phyloP scores from a whole-genome alignment of 1,284 basidiomycete genomes.

The Apiotrichum laibachii region DNA sequence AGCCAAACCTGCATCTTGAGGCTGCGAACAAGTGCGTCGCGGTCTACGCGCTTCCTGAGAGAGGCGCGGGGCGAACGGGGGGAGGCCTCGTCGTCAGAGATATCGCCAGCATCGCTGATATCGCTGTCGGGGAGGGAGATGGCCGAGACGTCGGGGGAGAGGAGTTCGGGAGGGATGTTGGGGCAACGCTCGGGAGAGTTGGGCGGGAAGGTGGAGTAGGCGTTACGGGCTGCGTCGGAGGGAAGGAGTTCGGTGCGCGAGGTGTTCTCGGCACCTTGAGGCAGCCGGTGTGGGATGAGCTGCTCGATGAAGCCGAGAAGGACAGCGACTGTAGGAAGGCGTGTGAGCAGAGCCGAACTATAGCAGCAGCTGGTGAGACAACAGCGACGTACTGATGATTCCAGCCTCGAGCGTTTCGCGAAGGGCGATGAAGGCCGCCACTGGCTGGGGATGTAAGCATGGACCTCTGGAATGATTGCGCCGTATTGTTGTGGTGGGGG shows the following conservation, averaged over 20 bases:
- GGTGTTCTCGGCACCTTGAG: neutral
- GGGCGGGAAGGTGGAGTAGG: constrained; percentile 15
- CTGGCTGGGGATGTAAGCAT: constrained; percentile 25
- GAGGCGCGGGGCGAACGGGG: neutral
- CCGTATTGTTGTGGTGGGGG: too few relatives aligned
- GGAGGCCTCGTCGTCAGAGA: constrained; percentile 2
- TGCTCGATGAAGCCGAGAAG: constrained; percentile 80
- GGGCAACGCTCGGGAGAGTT: constrained; percentile 6
- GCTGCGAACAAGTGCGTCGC: constrained; percentile 19
- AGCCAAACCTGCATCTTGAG: constrained; percentile 63
- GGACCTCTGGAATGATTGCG: too few relatives aligned
- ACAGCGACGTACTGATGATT: constrained; percentile 63
- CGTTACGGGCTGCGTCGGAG: neutral
- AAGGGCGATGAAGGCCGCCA: constrained; percentile 76
- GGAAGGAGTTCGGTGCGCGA: constrained; percentile 15
- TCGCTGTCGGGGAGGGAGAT: constrained; percentile 12
- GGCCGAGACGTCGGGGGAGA: constrained; percentile 12
- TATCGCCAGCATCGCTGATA: constrained; percentile 13
- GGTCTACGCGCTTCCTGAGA: constrained; percentile 6
- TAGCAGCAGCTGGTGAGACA: neutral
- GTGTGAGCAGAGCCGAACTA: too few relatives aligned
- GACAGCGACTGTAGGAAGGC: constrained; percentile 57
- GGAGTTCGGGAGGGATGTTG: constrained; percentile 17
- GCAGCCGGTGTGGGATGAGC: constrained; percentile 52
- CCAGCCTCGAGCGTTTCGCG: constrained; percentile 84